Base-by-base conservation (phyloP, 805 yeast genomes). In the Ogataea corticis region DNA sequence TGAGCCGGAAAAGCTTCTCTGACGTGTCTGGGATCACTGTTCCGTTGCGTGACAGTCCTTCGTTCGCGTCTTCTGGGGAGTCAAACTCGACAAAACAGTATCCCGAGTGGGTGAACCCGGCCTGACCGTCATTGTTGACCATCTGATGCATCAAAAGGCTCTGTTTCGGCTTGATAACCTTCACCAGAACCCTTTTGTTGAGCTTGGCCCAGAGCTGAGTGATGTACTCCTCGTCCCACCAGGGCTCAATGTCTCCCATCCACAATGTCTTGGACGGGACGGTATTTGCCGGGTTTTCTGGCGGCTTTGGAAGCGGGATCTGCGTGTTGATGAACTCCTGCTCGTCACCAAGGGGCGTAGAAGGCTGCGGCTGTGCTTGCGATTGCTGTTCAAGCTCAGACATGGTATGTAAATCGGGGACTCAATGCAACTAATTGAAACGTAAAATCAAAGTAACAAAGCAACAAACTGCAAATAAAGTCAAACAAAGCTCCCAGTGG, bases 191-290 rank as follows among this genome's bases (percentile, higher is more conserved):
- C 25, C 69, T 61, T 53, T 77, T 79, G 44, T 76, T 73, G 41
- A 81, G 56, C 19, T 76, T 67, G 25, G 71, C 70, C 89, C 90
- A 85, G 63, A 87, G 70, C 37, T 79, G 68, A 40, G 73, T 70
- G 13, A 79, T 69, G 18, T 80, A 79, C 3, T 67, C 70, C 60
- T 85, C 94, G 59, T 83, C 88, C 57, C 85, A 78, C 79, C 85
- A 79, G 1, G 92, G 88, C 59, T 86, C 92, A 53, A 86, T 69
- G 63, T 86, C 94, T 10, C 95, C 95, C 95, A 86, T 86, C 95
- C 95, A 86, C 27, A 86, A 67, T 1, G 95, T 86, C 49, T 85
- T 73, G 19, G 95, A 89, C 12, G 76, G 71, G 7, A 64, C 69
- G 1, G 75, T 69, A 36, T 75, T 73, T 2, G 79, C 71, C 2